Conservation (phyloP, 78 protist species). For the Creolimax fragrantissima region DNA sequence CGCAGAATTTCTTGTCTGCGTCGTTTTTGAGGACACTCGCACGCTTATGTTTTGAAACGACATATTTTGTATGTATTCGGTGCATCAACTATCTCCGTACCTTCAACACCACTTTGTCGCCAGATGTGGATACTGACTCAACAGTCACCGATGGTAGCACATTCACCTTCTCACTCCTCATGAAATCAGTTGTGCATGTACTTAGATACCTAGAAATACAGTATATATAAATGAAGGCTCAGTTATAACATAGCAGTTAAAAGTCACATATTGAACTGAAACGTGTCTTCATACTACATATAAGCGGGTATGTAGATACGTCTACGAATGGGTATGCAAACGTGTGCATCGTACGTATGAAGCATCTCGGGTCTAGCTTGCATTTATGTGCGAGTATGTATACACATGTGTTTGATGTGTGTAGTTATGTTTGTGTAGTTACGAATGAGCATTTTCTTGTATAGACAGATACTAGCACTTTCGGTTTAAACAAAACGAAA, state of each 20-base stretch:
- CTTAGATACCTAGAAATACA: not conserved
- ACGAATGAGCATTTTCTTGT: not conserved
- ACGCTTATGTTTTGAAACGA: no score
- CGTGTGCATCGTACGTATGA: no score
- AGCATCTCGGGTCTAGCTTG: no score
- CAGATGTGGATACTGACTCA: constrained; percentile 3
- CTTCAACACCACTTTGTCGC: not conserved
- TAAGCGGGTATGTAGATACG: no score
- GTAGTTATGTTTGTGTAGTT: not conserved
- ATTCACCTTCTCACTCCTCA: not conserved
- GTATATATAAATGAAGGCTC: not conserved
- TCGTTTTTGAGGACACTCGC: no score
- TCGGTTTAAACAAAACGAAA: not conserved
- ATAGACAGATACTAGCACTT: not conserved
- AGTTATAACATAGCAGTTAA: not conserved
- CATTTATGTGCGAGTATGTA: not conserved
- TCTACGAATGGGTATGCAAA: no score
- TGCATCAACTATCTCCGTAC: no score
- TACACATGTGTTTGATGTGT: not conserved
- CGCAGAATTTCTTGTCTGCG: no score
- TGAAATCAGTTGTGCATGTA: not conserved
- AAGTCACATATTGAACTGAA: no score
- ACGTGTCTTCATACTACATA: no score
- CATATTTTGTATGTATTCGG: no score
- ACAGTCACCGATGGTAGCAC: constrained; percentile 13